Evolutionary conservation across 345 rosid genomes (phyloP), one percentile per base, ranked within the genome.

Genomic region (Geranium brycei): DNA sequence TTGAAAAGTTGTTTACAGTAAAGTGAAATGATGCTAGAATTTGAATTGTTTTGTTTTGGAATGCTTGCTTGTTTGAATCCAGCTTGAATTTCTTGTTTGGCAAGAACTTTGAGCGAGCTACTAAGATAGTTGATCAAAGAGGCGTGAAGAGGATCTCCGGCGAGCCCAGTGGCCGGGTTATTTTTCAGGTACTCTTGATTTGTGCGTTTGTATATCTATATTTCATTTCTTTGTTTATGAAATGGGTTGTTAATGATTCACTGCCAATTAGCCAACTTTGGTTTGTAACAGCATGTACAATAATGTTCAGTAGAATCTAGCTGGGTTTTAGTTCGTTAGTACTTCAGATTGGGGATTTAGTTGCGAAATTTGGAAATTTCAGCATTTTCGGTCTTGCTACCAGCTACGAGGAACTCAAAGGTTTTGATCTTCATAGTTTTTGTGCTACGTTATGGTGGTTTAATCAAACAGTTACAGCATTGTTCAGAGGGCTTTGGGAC

Each of bases 1-100:
- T 1, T 5, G 12, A 23, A 19, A 31, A 19, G 57, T 62, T 17
- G 5, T 2, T 61, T 51, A 15, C 35, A 19, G 1, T 57, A 19
- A 14, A 2, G 23, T 1, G 2, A 47, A 47, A 47, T 47, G 5
- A 17, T 31, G 16, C 30, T 38, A 6, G 18, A 62, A n/a, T 64
- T 59, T 32, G 19, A 62, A 28, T 30, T 60, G 13, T 41, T 51
- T 62, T 12, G 40, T 8, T 31, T 15, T 18, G 16, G n/a, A 15
- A 11, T 28, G n/a, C 19, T 23, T 51, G 38, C 15, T 19, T 17
- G 63, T 32, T 4, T 2, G 71, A 23, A 41, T 58, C 53, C 74
- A 92, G 97, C 53, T 82, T 89, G 82, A 85, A 87, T 79, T 77
- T 89, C 77, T 73, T 89, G 83, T 92, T 84, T 75, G 97, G 97